A percentile compares a stretch with the other conserved stretches of the same genome.
Conservation (phyloP, 225 moss, liverwort and hornwort genomes). For the Pleurozium schreberi region DNA sequence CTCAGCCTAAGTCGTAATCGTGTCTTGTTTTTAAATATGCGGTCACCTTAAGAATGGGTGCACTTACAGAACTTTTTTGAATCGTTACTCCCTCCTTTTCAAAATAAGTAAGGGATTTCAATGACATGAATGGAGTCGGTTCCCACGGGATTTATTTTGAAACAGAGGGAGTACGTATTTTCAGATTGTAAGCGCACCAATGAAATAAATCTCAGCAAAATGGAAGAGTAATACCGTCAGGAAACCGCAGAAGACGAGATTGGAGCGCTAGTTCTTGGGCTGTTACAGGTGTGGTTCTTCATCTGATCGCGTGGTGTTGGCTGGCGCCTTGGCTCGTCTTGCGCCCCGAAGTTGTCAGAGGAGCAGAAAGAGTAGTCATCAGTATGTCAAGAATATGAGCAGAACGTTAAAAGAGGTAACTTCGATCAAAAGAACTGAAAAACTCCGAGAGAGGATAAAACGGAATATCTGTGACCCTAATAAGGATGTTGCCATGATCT, state of each 20-base stretch:
- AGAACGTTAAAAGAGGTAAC: neutral
- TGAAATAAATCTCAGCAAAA: neutral
- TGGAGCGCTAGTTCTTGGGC: neutral
- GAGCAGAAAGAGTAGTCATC: neutral
- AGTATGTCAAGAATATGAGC: neutral
- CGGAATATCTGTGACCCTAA: neutral
- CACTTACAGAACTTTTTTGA: neutral
- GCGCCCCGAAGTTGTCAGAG: neutral
- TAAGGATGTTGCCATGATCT: neutral
- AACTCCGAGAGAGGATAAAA: neutral
- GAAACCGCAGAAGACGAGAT: neutral
- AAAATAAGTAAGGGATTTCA: neutral
- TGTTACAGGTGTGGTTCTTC: neutral
- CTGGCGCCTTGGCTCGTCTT: neutral
- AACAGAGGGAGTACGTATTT: neutral
- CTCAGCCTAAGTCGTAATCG: neutral
- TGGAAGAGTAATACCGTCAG: neutral
- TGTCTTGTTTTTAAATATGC: neutral
- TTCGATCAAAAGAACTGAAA: neutral
- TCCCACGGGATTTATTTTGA: neutral
- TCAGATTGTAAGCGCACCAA: neutral
- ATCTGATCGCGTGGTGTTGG: neutral
- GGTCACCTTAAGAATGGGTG: neutral
- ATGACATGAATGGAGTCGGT: neutral
- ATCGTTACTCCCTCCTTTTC: neutral